phyloP scores from a whole-genome alignment of 2,329 filamentous ascomycete species.

The Colletotrichum chrysophilum region DNA sequence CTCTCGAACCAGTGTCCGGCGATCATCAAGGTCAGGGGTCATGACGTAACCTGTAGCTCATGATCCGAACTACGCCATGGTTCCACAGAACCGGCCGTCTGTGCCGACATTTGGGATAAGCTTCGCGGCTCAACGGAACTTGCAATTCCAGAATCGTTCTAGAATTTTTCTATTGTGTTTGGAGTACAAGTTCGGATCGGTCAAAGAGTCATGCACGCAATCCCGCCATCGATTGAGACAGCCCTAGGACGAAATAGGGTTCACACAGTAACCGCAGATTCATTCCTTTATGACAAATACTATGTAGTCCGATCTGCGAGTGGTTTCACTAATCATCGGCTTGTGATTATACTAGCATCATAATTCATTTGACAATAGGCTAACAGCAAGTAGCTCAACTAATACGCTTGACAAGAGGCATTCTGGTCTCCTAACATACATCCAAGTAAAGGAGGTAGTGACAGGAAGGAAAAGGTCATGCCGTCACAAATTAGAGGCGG shows the following conservation, averaged over 20 bases:
- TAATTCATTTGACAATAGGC: not conserved
- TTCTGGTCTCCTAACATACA: not conserved
- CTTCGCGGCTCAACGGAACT: not conserved
- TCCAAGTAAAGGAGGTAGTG: not conserved
- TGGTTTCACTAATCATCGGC: not conserved
- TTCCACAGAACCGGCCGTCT: not conserved
- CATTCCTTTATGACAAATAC: not conserved
- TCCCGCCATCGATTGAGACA: not conserved
- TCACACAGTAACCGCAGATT: not conserved
- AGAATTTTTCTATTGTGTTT: not conserved
- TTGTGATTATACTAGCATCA: not conserved
- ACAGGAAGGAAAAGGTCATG: not conserved
- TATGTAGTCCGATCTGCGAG: not conserved
- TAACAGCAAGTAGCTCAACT: not conserved
- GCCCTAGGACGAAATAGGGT: not conserved
- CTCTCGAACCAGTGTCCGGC: not conserved
- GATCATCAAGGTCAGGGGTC: not conserved
- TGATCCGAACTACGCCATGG: not conserved
- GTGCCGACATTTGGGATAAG: not conserved
- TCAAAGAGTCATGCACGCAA: not conserved
- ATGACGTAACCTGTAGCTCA: conserved; percentile 13
- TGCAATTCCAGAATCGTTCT: not conserved
- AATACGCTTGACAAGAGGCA: not conserved
- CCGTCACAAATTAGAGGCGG: conserved; percentile 40
- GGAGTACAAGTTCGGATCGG: not conserved